Conservation (phyloP, 2,329 filamentous ascomycete species). For the Pseudogymnoascus sp. region DNA sequence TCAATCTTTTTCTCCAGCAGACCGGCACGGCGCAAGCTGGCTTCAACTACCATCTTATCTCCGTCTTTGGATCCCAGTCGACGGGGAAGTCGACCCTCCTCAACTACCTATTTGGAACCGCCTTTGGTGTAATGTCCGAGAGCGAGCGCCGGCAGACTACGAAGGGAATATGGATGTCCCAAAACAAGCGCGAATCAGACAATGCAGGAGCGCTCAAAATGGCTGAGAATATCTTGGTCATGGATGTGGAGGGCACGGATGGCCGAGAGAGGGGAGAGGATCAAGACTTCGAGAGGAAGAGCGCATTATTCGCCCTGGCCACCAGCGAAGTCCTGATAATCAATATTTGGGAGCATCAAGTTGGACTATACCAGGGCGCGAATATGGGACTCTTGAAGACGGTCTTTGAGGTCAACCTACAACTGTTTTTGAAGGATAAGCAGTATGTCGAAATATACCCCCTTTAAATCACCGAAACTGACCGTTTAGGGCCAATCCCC, state of each 20-base stretch:
- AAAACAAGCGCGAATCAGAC: conserved; percentile 66
- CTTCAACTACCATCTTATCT: conserved; percentile 99
- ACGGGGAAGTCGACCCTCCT: conserved; percentile 96
- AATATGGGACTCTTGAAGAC: conserved; percentile 99
- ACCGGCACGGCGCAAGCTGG: conserved; percentile 79
- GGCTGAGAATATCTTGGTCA: conserved; percentile 97
- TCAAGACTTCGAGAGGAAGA: conserved; percentile 98
- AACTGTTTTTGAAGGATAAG: conserved; percentile 92
- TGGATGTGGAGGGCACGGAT: conserved; percentile 98
- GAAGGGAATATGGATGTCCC: conserved; percentile 99
- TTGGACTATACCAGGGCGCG: conserved; percentile 93
- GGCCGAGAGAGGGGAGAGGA: conserved; percentile 94
- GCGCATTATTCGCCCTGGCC: conserved; percentile 89
- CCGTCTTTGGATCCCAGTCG: conserved; percentile 96
- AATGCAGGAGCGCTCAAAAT: conserved; percentile 52
- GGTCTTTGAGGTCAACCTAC: conserved; percentile 96
- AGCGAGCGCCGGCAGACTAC: conserved; percentile 90
- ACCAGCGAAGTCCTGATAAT: conserved; percentile 97
- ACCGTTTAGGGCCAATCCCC: conserved; percentile 62
- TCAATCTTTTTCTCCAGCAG: conserved; percentile 73
- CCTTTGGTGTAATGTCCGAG: conserved; percentile 98
- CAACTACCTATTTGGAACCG: conserved; percentile 90
- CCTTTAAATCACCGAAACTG: conserved; percentile 20
- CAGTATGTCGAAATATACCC: conserved; percentile 50
- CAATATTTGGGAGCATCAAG: conserved; percentile 99